Conservation (phyloP, 2,329 filamentous ascomycete genomes). For the Ciborinia camelliae region DNA sequence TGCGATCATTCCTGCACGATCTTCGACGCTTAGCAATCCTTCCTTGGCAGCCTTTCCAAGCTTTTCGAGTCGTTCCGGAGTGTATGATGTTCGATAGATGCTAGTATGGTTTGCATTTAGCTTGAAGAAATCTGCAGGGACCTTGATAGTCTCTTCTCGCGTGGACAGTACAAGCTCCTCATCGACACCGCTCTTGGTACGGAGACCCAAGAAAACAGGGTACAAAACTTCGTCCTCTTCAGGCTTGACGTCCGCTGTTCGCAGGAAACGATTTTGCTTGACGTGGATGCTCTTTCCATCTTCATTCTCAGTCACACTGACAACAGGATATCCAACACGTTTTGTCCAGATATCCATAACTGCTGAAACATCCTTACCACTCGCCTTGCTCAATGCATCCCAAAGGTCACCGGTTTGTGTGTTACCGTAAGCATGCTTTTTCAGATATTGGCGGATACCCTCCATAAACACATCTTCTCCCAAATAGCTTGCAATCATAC, state of each 20-base stretch:
- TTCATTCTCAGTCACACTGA: constrained; percentile 77
- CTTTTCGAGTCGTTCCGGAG: constrained; percentile 77
- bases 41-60: constrained; percentile 81
- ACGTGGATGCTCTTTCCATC: constrained; percentile 71
- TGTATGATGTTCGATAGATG: constrained; percentile 87
- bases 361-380: constrained; percentile 83
- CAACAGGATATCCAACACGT: constrained; percentile 88
- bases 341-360: constrained; percentile 98
- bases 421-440: constrained; percentile 96
- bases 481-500: constrained; percentile 95
- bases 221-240: constrained; percentile 87
- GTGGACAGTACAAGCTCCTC: constrained; percentile 67
- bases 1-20: constrained; percentile 90
- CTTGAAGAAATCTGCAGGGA: constrained; percentile 90
- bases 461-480: constrained; percentile 92
- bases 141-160: constrained; percentile 73
- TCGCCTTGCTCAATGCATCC: constrained; percentile 81
- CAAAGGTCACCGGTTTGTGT: constrained; percentile 88
- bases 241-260: constrained; percentile 88
- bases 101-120: constrained; percentile 92
- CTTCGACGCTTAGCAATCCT: constrained; percentile 78
- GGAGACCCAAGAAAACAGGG: constrained; percentile 83
- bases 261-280: constrained; percentile 92
- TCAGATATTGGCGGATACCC: constrained; percentile 84
- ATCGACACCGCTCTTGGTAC: constrained; percentile 78